A percentile compares a stretch with the other conserved stretches of the same genome.
Evolutionary conservation across 129 eudicot genomes (phyloP).

Genomic region (Oenanthe sinensis): DNA sequence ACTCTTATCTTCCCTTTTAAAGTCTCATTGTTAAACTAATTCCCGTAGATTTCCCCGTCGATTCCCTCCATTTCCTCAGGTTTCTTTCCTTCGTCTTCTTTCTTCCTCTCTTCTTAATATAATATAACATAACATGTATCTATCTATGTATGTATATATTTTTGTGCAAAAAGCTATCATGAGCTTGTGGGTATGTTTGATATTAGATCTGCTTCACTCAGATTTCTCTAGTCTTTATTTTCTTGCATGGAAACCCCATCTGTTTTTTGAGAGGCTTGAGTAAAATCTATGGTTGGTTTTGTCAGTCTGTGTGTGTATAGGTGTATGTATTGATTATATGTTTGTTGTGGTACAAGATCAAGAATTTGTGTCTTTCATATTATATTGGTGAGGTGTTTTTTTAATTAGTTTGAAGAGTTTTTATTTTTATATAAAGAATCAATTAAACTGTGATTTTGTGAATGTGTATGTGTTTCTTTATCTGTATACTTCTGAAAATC

Average conservation of each 20-base stretch:
- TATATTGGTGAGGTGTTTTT: not conserved
- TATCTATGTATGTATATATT: not conserved
- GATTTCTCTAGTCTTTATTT: not conserved
- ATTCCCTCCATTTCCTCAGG: slow-evolving; percentile 8
- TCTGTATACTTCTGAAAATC: not conserved
- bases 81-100: not conserved
- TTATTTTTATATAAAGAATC: not conserved
- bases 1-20: not conserved
- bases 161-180: not conserved
- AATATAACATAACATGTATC: not conserved
- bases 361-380: not conserved
- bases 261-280: not conserved
- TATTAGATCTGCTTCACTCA: slow-evolving; percentile 11
- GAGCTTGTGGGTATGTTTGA: not conserved
- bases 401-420: not conserved
- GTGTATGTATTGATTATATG: not conserved
- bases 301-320: not conserved
- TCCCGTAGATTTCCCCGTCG: not conserved
- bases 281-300: not conserved
- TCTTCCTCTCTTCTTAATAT: not conserved
- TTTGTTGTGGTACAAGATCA: not conserved
- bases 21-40: not conserved
- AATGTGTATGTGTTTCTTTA: not conserved
- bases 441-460: not conserved
- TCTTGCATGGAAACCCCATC: not conserved